These are phyloP conservation scores for Cucumis hystrix DNA, from an alignment of 306 rosid genomes.

Conservation along the genomic window DNA sequence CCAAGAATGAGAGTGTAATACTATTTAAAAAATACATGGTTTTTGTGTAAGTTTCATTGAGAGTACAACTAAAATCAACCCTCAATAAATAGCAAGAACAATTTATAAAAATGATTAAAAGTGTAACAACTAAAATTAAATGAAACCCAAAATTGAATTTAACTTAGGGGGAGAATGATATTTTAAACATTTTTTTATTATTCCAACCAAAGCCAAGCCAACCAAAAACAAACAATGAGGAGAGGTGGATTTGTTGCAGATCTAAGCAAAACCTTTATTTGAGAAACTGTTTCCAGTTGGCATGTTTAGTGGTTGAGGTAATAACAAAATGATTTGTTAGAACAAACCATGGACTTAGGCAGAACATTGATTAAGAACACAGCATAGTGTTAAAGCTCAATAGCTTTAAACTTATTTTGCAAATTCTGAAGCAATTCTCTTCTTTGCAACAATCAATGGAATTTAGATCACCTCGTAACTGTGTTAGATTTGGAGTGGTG, in stretches of 20 bases:
- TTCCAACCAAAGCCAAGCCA: neutral
- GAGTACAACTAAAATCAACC: too few relatives aligned
- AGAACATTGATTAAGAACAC: neutral
- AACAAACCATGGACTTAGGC: neutral
- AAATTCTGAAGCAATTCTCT: neutral
- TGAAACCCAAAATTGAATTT: too few relatives aligned
- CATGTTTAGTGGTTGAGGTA: neutral
- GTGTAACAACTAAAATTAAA: too few relatives aligned
- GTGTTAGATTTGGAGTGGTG: slow-evolving; percentile 60
- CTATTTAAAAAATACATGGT: too few relatives aligned
- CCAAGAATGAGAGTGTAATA: too few relatives aligned
- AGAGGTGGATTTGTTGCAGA: neutral
- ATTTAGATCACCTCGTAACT: slow-evolving; percentile 43
- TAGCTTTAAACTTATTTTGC: neutral
- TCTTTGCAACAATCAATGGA: neutral
- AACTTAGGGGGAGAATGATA: too few relatives aligned
- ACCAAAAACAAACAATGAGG: neutral
- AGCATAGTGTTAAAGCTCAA: neutral
- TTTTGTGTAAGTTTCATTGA: too few relatives aligned
- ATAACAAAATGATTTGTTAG: neutral
- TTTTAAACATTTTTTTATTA: too few relatives aligned
- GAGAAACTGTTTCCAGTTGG: neutral
- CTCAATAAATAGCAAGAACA: too few relatives aligned
- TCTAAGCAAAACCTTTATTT: neutral
- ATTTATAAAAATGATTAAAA: too few relatives aligned